Evolutionary conservation across 1,284 basidiomycete genomes (phyloP).

Genomic region (Fomitopsis betulina): DNA sequence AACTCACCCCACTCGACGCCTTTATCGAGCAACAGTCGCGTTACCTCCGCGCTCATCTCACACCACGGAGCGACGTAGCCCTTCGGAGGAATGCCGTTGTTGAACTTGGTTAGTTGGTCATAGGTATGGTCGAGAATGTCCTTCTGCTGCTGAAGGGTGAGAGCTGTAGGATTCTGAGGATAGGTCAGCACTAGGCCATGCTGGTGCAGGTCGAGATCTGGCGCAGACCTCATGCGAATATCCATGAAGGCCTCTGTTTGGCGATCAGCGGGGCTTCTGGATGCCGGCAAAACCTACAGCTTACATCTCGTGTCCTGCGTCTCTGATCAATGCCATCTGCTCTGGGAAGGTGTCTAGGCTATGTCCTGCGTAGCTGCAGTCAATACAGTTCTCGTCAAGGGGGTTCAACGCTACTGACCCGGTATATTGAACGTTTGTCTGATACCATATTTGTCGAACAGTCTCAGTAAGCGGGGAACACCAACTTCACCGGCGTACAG

Average conservation of each 20-base stretch:
- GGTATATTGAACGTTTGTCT: conserved; percentile 74
- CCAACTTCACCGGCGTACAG: conserved; percentile 76
- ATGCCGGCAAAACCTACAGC: conserved; percentile 11
- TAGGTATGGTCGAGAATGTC: conserved; percentile 71
- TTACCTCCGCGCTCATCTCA: conserved; percentile 71
- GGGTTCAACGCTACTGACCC: conserved; percentile 32
- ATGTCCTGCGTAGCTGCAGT: conserved; percentile 39
- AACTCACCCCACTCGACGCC: conserved; percentile 68
- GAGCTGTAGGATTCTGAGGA: conserved; percentile 53
- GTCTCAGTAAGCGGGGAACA: conserved; percentile 58
- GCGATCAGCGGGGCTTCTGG: background rate
- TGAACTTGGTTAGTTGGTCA: conserved; percentile 65
- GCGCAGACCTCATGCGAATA: conserved; percentile 63
- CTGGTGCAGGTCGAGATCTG: background rate
- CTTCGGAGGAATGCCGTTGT: conserved; percentile 61
- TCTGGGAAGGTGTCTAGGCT: conserved; percentile 68
- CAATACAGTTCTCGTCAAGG: background rate
- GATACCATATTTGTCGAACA: conserved; percentile 71
- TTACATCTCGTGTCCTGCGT: conserved; percentile 67
- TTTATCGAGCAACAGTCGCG: conserved; percentile 64
- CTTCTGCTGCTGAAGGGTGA: conserved; percentile 65
- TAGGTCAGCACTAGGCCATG: background rate
- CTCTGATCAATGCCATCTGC: conserved; percentile 60
- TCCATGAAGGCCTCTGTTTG: conserved; percentile 58
- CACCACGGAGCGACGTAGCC: conserved; percentile 76